phyloP scores from a whole-genome alignment of 345 rosid species.

The Toxicodendron radicans region DNA sequence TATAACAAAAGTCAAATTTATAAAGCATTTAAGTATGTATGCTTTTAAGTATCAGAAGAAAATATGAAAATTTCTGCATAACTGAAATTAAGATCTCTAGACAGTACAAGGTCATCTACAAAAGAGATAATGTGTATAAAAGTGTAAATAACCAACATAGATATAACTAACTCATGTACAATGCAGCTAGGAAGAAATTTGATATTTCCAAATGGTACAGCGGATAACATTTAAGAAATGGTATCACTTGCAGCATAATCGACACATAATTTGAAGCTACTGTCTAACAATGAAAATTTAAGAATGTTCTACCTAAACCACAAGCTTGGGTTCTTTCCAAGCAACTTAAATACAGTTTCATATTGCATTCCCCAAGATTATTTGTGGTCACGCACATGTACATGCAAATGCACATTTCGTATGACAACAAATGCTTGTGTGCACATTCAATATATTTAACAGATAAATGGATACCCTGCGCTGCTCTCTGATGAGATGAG shows the following conservation, averaged over 20 bases:
- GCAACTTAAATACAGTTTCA: background rate
- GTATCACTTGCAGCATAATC: background rate
- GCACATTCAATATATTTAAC: background rate
- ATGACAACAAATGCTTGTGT: background rate
- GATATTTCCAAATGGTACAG: background rate
- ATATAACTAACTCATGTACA: too few species aligned
- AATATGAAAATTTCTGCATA: background rate
- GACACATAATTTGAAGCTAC: background rate
- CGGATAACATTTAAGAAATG: background rate
- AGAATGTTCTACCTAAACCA: background rate
- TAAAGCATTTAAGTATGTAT: background rate
- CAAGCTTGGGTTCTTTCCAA: background rate
- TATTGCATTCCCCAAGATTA: background rate
- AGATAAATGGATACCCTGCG: slow-evolving; percentile 54
- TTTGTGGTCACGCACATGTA: background rate
- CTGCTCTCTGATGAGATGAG: slow-evolving; percentile 83
- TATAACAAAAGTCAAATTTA: background rate
- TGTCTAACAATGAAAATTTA: too few species aligned
- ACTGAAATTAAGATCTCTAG: background rate
- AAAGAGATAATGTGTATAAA: too few species aligned
- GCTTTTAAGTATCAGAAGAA: background rate
- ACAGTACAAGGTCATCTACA: background rate
- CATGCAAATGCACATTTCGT: background rate
- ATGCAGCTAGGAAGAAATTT: background rate
- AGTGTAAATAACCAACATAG: background rate